A percentile compares a stretch with the other conserved stretches of the same genome.
Evolutionary conservation across 164 flowering plant species (phyloP).

Genomic region (Liquidambar formosana): DNA sequence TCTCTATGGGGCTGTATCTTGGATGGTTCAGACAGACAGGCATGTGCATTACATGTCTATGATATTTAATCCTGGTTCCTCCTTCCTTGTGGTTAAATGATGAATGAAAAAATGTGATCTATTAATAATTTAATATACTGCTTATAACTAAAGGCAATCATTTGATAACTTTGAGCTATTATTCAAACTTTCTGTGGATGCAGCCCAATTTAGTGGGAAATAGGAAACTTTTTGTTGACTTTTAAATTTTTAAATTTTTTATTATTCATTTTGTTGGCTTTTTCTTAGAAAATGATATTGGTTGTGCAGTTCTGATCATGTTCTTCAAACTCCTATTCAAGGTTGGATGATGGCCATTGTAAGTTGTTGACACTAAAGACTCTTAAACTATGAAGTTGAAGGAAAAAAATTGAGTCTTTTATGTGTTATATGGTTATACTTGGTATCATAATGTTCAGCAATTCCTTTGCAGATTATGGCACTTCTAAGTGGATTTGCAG

Average conservation of each 20-base stretch:
- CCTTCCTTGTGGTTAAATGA: no score
- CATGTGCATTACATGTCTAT: no score
- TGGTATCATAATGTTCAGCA: not conserved
- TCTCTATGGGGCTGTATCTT: not conserved
- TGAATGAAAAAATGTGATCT: no score
- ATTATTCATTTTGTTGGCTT: not conserved
- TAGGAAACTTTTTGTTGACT: no score
- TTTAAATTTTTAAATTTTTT: no score
- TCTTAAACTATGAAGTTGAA: slow-evolving; percentile 11
- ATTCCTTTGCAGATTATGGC: slow-evolving; percentile 80
- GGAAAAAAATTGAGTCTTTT: not conserved
- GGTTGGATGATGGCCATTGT: slow-evolving; percentile 99
- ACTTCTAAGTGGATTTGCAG: slow-evolving; percentile 97
- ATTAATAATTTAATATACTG: no score
- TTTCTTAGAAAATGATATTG: slow-evolving; percentile 2
- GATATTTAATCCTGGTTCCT: no score
- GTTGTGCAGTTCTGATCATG: slow-evolving; percentile 85
- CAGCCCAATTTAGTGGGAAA: not conserved
- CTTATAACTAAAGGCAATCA: not conserved
- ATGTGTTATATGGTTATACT: not conserved
- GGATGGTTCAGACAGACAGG: no score
- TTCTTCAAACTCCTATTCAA: slow-evolving; percentile 85
- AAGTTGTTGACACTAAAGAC: slow-evolving; percentile 34
- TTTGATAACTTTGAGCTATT: not conserved
- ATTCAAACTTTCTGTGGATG: not conserved